Conservation (phyloP, 139 green algal species). For the Chloropicon primus region DNA sequence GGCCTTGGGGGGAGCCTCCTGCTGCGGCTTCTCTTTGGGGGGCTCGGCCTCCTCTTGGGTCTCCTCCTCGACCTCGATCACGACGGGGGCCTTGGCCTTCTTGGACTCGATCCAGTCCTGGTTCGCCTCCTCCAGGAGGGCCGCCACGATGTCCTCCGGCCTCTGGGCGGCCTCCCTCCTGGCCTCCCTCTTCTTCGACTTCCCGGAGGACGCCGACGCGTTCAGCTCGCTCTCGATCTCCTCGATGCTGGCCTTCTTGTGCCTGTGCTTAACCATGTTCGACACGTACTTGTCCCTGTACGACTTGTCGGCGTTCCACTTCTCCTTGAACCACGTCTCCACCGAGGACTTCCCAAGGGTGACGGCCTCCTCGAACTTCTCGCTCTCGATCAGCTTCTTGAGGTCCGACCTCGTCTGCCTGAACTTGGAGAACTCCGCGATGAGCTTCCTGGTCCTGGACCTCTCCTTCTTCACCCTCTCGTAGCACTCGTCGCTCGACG, state of each 20-base stretch:
- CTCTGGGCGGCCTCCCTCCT: background rate
- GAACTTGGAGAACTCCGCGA: background rate
- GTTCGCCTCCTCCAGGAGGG: background rate
- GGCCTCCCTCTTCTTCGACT: background rate
- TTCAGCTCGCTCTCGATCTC: conserved; percentile 1
- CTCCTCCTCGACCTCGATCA: background rate
- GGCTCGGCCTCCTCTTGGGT: background rate
- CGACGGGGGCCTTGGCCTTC: background rate
- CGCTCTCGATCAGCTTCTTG: background rate
- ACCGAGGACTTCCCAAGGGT: background rate
- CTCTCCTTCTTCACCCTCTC: conserved; percentile 13
- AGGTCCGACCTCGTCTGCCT: background rate
- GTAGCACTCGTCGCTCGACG: conserved; percentile 33
- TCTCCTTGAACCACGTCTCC: background rate
- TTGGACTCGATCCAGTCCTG: background rate
- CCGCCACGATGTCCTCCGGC: background rate
- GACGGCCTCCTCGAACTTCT: conserved; percentile 3
- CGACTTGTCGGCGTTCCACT: background rate
- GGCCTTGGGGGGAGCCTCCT: background rate
- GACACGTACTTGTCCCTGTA: background rate
- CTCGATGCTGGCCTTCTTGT: background rate
- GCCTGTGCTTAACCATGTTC: background rate
- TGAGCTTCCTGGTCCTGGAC: background rate
- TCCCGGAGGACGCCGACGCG: background rate
- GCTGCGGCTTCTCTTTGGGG: background rate